Conservation (phyloP, 768 basidiomycete species). For the Boletellus emodensis region DNA sequence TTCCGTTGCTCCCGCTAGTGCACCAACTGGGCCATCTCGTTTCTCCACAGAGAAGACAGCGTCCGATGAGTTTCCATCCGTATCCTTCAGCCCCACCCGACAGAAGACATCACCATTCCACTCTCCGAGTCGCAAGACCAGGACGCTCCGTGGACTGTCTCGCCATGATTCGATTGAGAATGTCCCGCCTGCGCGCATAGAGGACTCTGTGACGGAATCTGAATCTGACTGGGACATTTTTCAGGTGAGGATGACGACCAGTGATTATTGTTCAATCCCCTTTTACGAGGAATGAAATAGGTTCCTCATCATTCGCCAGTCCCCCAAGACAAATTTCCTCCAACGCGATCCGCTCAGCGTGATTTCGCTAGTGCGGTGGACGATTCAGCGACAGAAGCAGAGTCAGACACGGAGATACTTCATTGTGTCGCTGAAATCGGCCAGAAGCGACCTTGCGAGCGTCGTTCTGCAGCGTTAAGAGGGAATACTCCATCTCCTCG, state of each 20-base stretch:
- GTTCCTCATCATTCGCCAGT: background rate
- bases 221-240: slow-evolving; percentile 25
- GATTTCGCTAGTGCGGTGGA: slow-evolving; percentile 8
- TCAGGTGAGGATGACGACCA: slow-evolving; percentile 6
- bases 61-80: background rate
- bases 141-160: background rate
- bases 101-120: background rate
- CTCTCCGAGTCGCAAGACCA: slow-evolving; percentile 4
- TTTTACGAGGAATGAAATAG: background rate
- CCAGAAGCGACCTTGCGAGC: slow-evolving; percentile 2
- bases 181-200: slow-evolving; percentile 5
- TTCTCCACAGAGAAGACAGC: slow-evolving; percentile 1
- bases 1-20: slow-evolving; percentile 1
- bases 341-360: background rate
- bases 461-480: slow-evolving; percentile 2
- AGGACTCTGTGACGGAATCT: slow-evolving; percentile 30
- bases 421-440: slow-evolving; percentile 18
- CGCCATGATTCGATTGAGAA: slow-evolving; percentile 6
- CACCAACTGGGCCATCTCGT: background rate
- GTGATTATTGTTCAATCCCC: background rate
- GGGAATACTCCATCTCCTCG: slow-evolving; percentile 5
- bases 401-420: slow-evolving; percentile 29
- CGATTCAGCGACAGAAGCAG: slow-evolving; percentile 31
- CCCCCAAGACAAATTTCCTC: background rate
- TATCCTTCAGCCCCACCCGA: background rate